phyloP scores from a whole-genome alignment of 805 yeast species.

The Myxozyma vanderwaltii region DNA sequence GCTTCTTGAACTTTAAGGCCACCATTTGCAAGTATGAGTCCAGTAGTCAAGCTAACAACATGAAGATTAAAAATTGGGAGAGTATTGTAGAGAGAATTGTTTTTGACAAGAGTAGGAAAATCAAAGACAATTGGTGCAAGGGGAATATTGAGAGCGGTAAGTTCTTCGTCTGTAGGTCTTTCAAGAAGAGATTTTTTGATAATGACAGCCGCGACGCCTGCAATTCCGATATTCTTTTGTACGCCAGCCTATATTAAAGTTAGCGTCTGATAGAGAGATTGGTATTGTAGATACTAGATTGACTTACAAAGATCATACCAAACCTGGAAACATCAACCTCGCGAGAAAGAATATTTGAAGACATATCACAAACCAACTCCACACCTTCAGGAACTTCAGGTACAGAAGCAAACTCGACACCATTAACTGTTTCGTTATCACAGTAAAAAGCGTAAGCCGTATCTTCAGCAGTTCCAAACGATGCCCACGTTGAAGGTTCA shows the following conservation, averaged over 20 bases:
- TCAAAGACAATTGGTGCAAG: conserved; percentile 87
- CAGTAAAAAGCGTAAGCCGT: conserved; percentile 87
- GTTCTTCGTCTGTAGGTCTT: conserved; percentile 58
- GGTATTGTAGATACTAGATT: not conserved
- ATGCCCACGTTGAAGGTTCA: conserved; percentile 55
- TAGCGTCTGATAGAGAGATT: not conserved
- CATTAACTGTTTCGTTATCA: conserved; percentile 97
- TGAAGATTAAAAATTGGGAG: conserved; percentile 91
- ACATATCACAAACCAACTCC: conserved; percentile 91
- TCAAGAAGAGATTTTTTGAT: conserved; percentile 78
- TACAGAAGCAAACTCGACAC: conserved; percentile 74
- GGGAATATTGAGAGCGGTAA: conserved; percentile 65
- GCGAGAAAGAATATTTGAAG: conserved; percentile 86
- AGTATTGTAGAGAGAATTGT: conserved; percentile 94
- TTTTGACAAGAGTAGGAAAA: conserved; percentile 79
- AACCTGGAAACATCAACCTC: conserved; percentile 77
- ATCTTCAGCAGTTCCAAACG: conserved; percentile 54
- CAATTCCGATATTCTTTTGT: conserved; percentile 95
- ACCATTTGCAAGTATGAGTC: conserved; percentile 63
- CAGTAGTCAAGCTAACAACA: conserved; percentile 76
- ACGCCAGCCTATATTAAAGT: conserved; percentile 71
- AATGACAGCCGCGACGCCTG: conserved; percentile 91
- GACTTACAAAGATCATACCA: conserved; percentile 68
- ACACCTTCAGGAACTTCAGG: conserved; percentile 63
- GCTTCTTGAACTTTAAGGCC: conserved; percentile 67